These are phyloP conservation scores for Coemansia sp. DNA, from an alignment of 192 early-diverging fungal genomes.

Conservation along the genomic window DNA sequence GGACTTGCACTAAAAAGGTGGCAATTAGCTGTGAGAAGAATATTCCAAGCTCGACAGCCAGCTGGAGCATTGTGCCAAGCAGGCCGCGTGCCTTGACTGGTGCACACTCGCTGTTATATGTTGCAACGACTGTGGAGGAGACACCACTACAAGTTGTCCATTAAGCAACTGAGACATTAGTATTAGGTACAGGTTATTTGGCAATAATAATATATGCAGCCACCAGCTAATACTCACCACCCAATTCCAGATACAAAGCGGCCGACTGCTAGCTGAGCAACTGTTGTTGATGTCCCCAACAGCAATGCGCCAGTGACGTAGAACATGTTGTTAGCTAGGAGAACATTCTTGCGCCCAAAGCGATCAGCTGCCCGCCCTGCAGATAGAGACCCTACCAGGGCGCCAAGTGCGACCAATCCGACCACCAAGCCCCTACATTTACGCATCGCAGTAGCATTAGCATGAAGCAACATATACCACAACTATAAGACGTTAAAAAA, in stretches of 20 bases:
- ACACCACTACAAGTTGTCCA: constrained; percentile 61
- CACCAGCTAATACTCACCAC: constrained; percentile 28
- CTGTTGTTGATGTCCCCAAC: constrained; percentile 60
- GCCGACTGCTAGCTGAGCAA: constrained; percentile 66
- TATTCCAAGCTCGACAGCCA: constrained; percentile 76
- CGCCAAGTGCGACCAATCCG: constrained; percentile 63
- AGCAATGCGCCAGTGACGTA: constrained; percentile 69
- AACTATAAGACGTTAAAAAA: background rate
- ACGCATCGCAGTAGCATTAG: background rate
- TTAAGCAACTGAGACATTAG: background rate
- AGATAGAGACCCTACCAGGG: constrained; percentile 63
- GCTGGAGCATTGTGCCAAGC: constrained; percentile 72
- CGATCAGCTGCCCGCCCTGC: constrained; percentile 60
- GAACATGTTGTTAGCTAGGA: constrained; percentile 67
- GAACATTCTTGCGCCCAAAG: constrained; percentile 64
- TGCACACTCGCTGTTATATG: constrained; percentile 79
- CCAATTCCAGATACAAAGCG: constrained; percentile 73
- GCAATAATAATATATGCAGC: background rate
- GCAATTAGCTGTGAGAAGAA: constrained; percentile 67
- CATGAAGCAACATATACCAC: background rate
- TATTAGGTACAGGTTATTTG: background rate
- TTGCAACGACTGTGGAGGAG: constrained; percentile 58
- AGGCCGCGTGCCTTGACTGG: constrained; percentile 66
- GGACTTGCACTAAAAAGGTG: constrained; percentile 52
- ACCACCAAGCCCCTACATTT: constrained; percentile 59